A percentile compares a stretch with the other conserved stretches of the same genome.
These are phyloP conservation scores for Skeletonema costatum DNA, from an alignment of 108 stramenopile genomes.

Conservation along the genomic window DNA sequence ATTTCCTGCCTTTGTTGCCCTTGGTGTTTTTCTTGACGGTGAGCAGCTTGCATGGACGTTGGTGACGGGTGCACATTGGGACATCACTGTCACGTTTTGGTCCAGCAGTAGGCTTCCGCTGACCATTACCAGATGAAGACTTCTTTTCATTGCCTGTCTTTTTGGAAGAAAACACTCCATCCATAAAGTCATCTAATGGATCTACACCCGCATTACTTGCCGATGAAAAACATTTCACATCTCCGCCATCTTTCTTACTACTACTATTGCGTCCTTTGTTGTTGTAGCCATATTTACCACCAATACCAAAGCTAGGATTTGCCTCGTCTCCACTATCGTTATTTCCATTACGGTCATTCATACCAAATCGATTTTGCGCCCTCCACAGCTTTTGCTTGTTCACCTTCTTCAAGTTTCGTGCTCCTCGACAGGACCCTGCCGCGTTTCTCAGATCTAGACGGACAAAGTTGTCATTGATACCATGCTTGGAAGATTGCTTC, in stretches of 20 bases:
- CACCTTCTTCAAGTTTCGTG: slow-evolving; percentile 61
- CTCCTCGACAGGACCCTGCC: slow-evolving; percentile 83
- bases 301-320: neutral
- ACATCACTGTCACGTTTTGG: slow-evolving; percentile 11
- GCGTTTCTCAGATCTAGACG: slow-evolving; percentile 74
- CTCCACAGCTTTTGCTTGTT: slow-evolving; percentile 47
- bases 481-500: neutral
- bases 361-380: slow-evolving; percentile 48
- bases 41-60: slow-evolving; percentile 73
- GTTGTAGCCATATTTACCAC: neutral
- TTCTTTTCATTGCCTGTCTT: slow-evolving; percentile 12
- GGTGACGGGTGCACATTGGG: slow-evolving; percentile 77
- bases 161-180: slow-evolving; percentile 57
- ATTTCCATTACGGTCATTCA: slow-evolving; percentile 35
- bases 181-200: slow-evolving; percentile 85
- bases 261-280: neutral
- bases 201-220: slow-evolving; percentile 67
- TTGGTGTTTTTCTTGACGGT: slow-evolving; percentile 80
- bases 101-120: neutral
- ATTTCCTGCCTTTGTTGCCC: slow-evolving; percentile 88
- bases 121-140: neutral
- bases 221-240: slow-evolving; percentile 31
- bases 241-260: slow-evolving; percentile 7
- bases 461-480: slow-evolving; percentile 83
- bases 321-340: slow-evolving; percentile 17